phyloP scores from a whole-genome alignment of 768 basidiomycete species.

The Naematelia aurantialba region DNA sequence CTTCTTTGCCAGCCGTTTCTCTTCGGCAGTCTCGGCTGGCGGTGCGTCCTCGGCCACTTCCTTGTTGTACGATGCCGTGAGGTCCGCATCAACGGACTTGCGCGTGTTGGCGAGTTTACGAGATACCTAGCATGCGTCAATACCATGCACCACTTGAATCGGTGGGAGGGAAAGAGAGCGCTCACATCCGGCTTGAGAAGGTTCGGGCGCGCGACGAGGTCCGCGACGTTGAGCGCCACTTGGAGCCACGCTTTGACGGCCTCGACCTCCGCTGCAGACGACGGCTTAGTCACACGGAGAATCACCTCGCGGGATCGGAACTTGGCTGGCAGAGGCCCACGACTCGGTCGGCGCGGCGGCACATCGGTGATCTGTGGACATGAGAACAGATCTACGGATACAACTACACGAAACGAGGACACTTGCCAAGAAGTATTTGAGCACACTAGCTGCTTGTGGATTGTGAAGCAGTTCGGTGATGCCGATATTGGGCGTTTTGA shows the following conservation, averaged over 20 bases:
- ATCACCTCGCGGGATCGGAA: slow-evolving; percentile 70
- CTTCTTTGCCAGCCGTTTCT: slow-evolving; percentile 44
- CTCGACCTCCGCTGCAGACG: slow-evolving; percentile 52
- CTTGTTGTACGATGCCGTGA: slow-evolving; percentile 49
- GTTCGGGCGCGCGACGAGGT: slow-evolving; percentile 57
- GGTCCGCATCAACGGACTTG: slow-evolving; percentile 65
- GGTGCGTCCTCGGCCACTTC: slow-evolving; percentile 45
- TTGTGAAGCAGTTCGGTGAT: slow-evolving; percentile 62
- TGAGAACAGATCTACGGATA: slow-evolving; percentile 1
- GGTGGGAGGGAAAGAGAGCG: neutral
- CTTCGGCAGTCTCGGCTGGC: slow-evolving; percentile 42
- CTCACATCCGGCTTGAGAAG: slow-evolving; percentile 66
- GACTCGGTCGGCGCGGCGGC: slow-evolving; percentile 64
- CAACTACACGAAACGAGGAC: neutral
- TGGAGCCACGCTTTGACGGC: slow-evolving; percentile 63
- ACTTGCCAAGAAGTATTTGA: slow-evolving; percentile 79
- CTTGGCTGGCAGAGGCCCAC: slow-evolving; percentile 55
- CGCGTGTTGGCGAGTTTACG: slow-evolving; percentile 69
- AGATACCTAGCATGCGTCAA: slow-evolving; percentile 55
- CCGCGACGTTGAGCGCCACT: slow-evolving; percentile 70
- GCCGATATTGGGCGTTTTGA: slow-evolving; percentile 60
- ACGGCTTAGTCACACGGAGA: slow-evolving; percentile 62
- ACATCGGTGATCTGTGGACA: slow-evolving; percentile 67
- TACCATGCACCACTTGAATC: neutral
- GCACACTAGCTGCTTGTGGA: slow-evolving; percentile 65